Percentiles rank a stretch among this genome's conserved stretches.
phyloP scores from a whole-genome alignment of 768 basidiomycete genomes.

The Zangia roseola region DNA sequence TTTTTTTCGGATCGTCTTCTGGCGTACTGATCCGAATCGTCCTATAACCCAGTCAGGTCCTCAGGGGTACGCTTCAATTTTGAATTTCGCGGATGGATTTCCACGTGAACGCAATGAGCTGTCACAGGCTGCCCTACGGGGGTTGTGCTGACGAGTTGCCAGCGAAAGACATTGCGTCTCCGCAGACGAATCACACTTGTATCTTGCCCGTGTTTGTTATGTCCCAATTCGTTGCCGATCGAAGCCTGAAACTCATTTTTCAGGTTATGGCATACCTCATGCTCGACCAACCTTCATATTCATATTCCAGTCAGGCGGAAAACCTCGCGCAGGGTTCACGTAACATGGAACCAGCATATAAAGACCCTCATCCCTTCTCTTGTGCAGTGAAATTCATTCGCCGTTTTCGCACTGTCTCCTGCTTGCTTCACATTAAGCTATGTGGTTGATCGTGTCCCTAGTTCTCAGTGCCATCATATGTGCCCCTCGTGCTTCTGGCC shows the following conservation, averaged over 20 bases:
- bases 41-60: neutral
- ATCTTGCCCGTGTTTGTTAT: conserved; percentile 1
- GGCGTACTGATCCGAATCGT: neutral
- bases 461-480: conserved; percentile 9
- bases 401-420: neutral
- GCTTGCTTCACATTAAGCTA: neutral
- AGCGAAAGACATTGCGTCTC: neutral
- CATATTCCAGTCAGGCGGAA: neutral
- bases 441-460: conserved; percentile 9
- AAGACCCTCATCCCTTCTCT: neutral
- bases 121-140: neutral
- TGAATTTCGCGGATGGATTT: conserved; percentile 1
- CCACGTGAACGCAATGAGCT: neutral
- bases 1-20: conserved; percentile 4
- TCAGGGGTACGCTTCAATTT: conserved; percentile 5
- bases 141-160: conserved; percentile 1
- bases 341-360: conserved; percentile 13
- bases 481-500: conserved; percentile 21
- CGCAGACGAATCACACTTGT: neutral
- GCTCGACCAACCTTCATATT: neutral
- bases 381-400: neutral
- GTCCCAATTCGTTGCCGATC: neutral
- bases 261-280: conserved; percentile 1
- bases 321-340: neutral
- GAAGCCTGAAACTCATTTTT: no score